Percentiles rank a stretch among this genome's conserved stretches.
phyloP scores from a whole-genome alignment of 2,329 filamentous ascomycete genomes.

The Pseudopyricularia javanii region DNA sequence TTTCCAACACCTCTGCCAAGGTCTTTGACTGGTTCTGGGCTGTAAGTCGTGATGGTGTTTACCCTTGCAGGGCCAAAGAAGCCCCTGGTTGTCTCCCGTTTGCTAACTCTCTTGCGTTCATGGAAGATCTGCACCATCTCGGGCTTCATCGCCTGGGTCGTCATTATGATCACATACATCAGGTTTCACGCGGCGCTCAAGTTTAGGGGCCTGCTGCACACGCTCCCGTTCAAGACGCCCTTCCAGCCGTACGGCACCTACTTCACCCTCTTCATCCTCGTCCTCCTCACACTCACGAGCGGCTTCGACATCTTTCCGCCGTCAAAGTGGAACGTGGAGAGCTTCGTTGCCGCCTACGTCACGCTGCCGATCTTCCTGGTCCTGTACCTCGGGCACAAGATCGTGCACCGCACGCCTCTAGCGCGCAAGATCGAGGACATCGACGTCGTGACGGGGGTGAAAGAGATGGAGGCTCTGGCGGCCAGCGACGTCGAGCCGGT shows the following conservation, averaged over 20 bases:
- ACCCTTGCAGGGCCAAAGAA: no score
- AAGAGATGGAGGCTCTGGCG: conserved; percentile 48
- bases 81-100: no score
- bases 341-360: conserved; percentile 30
- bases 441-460: conserved; percentile 45
- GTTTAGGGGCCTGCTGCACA: conserved; percentile 28
- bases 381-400: conserved; percentile 50
- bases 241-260: conserved; percentile 35
- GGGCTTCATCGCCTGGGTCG: conserved; percentile 24
- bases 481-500: conserved; percentile 31
- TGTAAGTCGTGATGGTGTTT: no score
- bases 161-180: conserved; percentile 27
- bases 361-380: conserved; percentile 43
- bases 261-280: conserved; percentile 30
- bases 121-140: conserved; percentile 17
- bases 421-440: conserved; percentile 32
- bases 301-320: conserved; percentile 35
- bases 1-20: conserved; percentile 16
- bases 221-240: conserved; percentile 34
- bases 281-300: conserved; percentile 34
- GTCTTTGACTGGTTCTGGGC: conserved; percentile 23
- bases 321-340: no score
- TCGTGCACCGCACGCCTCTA: conserved; percentile 29
- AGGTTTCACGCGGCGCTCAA: conserved; percentile 35
- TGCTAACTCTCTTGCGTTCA: no score